Conservation (phyloP, 768 basidiomycete genomes). For the Suillus decipiens region DNA sequence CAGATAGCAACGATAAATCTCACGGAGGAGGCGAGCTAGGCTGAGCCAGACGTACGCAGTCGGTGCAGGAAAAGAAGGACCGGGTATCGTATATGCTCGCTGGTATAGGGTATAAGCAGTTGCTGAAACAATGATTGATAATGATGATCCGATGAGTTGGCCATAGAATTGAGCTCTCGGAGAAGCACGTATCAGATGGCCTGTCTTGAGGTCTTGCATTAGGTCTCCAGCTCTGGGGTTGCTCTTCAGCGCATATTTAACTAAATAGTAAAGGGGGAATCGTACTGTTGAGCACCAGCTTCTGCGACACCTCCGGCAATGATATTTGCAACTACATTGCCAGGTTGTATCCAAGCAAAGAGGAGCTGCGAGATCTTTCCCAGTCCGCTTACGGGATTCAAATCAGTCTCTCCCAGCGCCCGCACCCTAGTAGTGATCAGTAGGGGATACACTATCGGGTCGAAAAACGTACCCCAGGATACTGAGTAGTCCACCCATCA, state of each 20-base stretch:
- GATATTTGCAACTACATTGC: constrained; percentile 96
- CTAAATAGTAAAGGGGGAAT: constrained; percentile 22
- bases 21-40: constrained; percentile 74
- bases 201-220: constrained; percentile 99
- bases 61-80: constrained; percentile 94
- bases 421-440: constrained; percentile 61
- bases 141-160: constrained; percentile 85
- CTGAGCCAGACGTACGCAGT: constrained; percentile 93
- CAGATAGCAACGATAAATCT: constrained; percentile 27
- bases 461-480: constrained; percentile 71
- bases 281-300: constrained; percentile 88
- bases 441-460: background rate
- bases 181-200: constrained; percentile 88
- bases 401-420: constrained; percentile 93
- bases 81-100: constrained; percentile 85
- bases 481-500: constrained; percentile 80
- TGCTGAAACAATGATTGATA: constrained; percentile 87
- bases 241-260: constrained; percentile 10
- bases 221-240: constrained; percentile 82
- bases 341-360: constrained; percentile 93
- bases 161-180: constrained; percentile 94
- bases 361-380: constrained; percentile 94
- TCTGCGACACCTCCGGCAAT: constrained; percentile 97
- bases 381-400: constrained; percentile 89
- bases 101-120: constrained; percentile 88